Base-by-base conservation (phyloP, 495 filamentous ascomycete genomes). In the Geopyxis carbonaria region DNA sequence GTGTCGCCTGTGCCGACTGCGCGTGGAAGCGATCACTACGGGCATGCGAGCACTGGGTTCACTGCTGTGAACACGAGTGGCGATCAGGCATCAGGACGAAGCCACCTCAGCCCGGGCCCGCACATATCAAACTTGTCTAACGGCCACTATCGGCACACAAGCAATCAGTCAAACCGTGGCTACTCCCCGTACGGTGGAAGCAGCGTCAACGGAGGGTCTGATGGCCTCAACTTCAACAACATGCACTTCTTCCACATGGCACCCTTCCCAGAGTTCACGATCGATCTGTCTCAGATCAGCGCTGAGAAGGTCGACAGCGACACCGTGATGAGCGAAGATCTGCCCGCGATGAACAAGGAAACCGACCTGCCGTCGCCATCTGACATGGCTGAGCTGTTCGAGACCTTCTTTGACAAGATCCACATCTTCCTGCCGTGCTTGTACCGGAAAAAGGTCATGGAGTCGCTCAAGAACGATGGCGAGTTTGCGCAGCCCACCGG, bases 391-490 rank as follows among this genome's bases (percentile, higher is more conserved):
- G 51, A 48, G 27, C 43, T 54, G 19, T 47, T 54, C 10, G 34
- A 31, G 13, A 23, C 43, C 11, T 54, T 54, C 22, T 54, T 54
- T 18, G 45, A 42, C 7, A 50, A 53, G 36, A 45, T 55, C 14
- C 51, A 54, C 19, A 33, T 45, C 1, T 42, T 54, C 18, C 29
- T 54, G 4, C 51, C 51, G n/a, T 53, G 45, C 25, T 45, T 54
- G 21, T 53, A 54, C 42, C 46, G 48, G 19, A 40, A 48, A 10
- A 38, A 40, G 13, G 43, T 53, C 3, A 28, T 52, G 21, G 29
- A 30, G 2, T 45, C 45, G 15, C 43, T 54, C 10, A 29, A 32
- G 9, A 40, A 40, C 3, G 40, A 38, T 0, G 45, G 50, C 2
- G 21, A 38, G 3, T 31, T 53, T 2, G 29, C 36, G 11, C 43